These are phyloP conservation scores for Pinus tabuliformis DNA, from an alignment of 75 land plant genomes.

Conservation along the genomic window DNA sequence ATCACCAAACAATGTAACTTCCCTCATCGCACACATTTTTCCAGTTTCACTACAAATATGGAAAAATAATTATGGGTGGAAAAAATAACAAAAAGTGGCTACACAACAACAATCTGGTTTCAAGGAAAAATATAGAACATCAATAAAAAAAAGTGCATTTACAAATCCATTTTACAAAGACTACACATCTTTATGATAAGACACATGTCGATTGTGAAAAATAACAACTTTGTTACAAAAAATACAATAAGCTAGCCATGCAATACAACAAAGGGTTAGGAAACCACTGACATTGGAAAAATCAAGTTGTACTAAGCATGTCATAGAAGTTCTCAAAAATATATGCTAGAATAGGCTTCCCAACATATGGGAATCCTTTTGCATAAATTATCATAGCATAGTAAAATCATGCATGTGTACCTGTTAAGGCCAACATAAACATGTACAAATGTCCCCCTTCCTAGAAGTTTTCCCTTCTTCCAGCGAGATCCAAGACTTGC, in stretches of 20 bases:
- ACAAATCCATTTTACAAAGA: not conserved
- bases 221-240: not conserved
- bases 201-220: not conserved
- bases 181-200: not conserved
- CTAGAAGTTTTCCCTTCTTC: conserved; percentile 69
- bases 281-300: not conserved
- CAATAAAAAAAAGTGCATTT: not conserved
- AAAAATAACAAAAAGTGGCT: not conserved
- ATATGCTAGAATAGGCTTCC: not conserved
- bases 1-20: conserved; percentile 84
- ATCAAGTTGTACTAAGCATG: not conserved
- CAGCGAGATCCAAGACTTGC: conserved; percentile 64
- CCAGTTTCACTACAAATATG: conserved; percentile 77
- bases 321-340: not conserved
- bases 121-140: not conserved
- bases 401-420: conserved; percentile 28
- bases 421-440: conserved; percentile 85
- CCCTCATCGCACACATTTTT: conserved; percentile 99
- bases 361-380: not conserved
- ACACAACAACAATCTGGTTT: not conserved
- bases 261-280: not conserved
- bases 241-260: not conserved
- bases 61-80: not conserved
- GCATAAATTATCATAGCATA: not conserved
- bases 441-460: conserved; percentile 79